Conservation (phyloP, 495 filamentous ascomycete species). For the Penicillium tannophilum region DNA sequence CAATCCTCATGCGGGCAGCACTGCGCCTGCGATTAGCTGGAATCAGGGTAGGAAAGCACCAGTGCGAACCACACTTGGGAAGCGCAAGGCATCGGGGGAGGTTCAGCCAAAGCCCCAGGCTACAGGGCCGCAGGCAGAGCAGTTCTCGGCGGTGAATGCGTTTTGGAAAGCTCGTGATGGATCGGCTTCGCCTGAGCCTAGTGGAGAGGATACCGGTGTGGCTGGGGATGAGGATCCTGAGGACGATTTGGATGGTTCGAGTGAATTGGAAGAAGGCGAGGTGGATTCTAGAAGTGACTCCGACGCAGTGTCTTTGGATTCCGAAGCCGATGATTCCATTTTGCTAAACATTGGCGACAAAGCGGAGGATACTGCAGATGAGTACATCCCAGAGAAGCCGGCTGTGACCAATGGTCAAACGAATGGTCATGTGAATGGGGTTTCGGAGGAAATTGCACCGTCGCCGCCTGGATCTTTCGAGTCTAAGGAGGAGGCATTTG, state of each 20-base stretch:
- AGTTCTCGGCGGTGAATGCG: constrained; percentile 44
- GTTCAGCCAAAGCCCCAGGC: neutral
- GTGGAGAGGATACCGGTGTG: constrained; percentile 10
- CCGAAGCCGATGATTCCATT: constrained; percentile 46
- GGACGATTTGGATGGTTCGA: neutral
- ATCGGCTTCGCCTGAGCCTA: constrained; percentile 31
- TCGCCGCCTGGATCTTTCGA: neutral
- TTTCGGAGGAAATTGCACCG: neutral
- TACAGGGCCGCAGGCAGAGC: constrained; percentile 4
- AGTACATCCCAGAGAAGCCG: constrained; percentile 30
- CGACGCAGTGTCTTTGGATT: constrained; percentile 39
- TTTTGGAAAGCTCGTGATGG: constrained; percentile 46
- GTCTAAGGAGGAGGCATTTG: constrained; percentile 44
- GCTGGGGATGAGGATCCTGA: constrained; percentile 12
- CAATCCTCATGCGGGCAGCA: constrained; percentile 31
- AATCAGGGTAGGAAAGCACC: constrained; percentile 41
- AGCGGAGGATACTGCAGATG: constrained; percentile 23
- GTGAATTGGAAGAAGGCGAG: constrained; percentile 30
- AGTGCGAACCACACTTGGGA: constrained; percentile 40
- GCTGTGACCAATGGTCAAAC: constrained; percentile 2
- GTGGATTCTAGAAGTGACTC: constrained; percentile 36
- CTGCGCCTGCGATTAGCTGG: constrained; percentile 42
- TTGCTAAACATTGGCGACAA: constrained; percentile 43
- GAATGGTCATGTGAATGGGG: constrained; percentile 7
- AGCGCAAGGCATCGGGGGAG: constrained; percentile 15